Evolutionary conservation across 2,329 filamentous ascomycete species (phyloP), one percentile per base, ranked within the genome.

Genomic region (Colletotrichum sp.): DNA sequence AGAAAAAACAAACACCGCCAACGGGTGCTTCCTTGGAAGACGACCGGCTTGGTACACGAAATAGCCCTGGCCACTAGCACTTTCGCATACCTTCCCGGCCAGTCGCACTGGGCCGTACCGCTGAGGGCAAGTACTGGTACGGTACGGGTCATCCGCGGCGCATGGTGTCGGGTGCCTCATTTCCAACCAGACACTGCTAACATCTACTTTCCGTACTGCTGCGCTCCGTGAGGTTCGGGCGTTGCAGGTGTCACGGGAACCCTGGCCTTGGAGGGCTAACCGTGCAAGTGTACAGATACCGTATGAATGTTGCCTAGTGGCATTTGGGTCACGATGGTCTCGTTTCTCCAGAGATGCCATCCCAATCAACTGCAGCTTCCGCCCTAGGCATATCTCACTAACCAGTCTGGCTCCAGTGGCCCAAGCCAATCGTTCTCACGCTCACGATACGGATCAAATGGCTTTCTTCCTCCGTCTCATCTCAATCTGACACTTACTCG

Each of bases 21-120:
- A 72, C 61, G 55, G 68, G 52, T 71, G 68, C 68, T 75, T 72
- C 52, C 68, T 66, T 66, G 72, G 52, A 71, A 75, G 61, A 61
- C 36, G 24, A 75, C 38, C 66, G 52, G 72, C 32, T n/a, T 28
- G 21, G 55, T 58, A 16, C 24, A 58, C 24, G 24, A 28, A 58
- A 52, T 62, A 48, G 66, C 30, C 34, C n/a, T 38, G 16, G 36
- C 24, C 43, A 21, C 43, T 13, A 52, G 43, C 43, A 21, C 43
- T 21, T n/a, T 48, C 43, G 43, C 43, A n/a, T 21, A 48, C 43
- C 43, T 52, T 13, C 43, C 43, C n/a, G 43, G 43, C 43, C 43
- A 52, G 43, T 52, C 43, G 43, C 43, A 21, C n/a, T 52, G 43
- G 43, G n/a, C 43, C 43, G 43, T 52, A 52, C 43, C 43, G 43